Evolutionary conservation across 768 basidiomycete species (phyloP).

Genomic region (Lactifluus pinguis): DNA sequence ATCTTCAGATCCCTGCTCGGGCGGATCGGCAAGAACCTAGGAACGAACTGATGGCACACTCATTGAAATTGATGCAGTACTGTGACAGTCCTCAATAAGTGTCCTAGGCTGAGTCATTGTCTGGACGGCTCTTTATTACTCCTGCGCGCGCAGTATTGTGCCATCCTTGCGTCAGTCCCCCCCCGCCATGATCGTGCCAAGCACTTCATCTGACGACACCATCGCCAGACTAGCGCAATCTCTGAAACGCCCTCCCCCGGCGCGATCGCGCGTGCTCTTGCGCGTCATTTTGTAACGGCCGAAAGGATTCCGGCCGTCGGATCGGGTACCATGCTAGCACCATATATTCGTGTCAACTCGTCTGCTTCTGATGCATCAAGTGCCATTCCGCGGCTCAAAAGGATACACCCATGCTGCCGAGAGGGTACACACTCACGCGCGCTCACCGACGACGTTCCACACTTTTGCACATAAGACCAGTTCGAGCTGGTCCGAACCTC

Average conservation of each 20-base stretch:
- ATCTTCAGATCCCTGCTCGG: background rate
- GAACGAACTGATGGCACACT: background rate
- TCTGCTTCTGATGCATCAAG: background rate
- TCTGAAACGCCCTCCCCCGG: background rate
- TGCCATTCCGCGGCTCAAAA: background rate
- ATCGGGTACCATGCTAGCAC: background rate
- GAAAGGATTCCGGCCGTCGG: background rate
- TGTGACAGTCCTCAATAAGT: background rate
- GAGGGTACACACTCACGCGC: background rate
- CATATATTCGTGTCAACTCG: background rate
- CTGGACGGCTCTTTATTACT: background rate
- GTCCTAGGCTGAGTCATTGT: background rate
- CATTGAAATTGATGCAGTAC: background rate
- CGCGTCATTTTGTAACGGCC: background rate
- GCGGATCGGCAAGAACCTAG: background rate
- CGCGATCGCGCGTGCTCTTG: background rate
- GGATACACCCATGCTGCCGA: background rate
- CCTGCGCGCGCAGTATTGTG: background rate
- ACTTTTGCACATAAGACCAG: background rate
- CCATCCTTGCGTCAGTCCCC: background rate
- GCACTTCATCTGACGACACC: background rate
- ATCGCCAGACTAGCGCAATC: slow-evolving; percentile 1
- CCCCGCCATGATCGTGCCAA: background rate
- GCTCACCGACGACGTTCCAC: background rate
- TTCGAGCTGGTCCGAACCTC: slow-evolving; percentile 4